Evolutionary conservation across 352 stramenopile genomes (phyloP), one percentile per base, ranked within the genome.

Genomic region (Phytophthora melonis): DNA sequence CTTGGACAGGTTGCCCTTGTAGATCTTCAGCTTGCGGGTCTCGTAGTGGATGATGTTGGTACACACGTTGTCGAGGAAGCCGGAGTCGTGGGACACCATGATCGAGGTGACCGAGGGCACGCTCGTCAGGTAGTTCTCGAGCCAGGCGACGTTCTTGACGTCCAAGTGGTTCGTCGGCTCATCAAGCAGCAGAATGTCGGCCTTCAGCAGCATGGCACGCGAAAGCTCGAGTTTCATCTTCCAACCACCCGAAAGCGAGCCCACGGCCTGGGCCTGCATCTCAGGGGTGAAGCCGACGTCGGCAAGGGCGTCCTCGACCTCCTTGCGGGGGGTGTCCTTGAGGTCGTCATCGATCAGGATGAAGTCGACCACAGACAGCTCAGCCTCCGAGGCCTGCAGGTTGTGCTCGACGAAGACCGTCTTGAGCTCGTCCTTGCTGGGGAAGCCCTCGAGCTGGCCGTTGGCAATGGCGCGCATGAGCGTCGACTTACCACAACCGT

Each of bases 41-140:
- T 99, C 95, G 88, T 99, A 99, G 84, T 99, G 94, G 65, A 99
- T 97, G 27, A 98, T 98, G 87, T 99, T 98, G 2, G 98, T 99
- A 74, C 92, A 98, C 13, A 99, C 96, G 73, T 97, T 98, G 88
- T 99, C 98, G 19, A 99, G 81, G 86, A 99, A 99, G 14, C 92
- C 90, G 23, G 97, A 94, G 86, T 99, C 98, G 86, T 99, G 97
- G 75, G 91, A 98, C 55, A 99, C 97, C 54, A 99, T 95, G 52
- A 99, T 88, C 34, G 91, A 89, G 13, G 97, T 99, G 66, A 96
- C 84, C 67, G 98, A 95, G 25, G 81, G 75, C 64, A 97, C 88
- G 52, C 75, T 86, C 68, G 83, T 90, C 63, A 98, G 77, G 86
- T 98, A 98, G 65, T 97, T 90, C 82, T 98, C 90, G 21, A 98